These are phyloP conservation scores for Pyrus bretschneideri DNA, from an alignment of 306 rosid species.

Conservation along the genomic window DNA sequence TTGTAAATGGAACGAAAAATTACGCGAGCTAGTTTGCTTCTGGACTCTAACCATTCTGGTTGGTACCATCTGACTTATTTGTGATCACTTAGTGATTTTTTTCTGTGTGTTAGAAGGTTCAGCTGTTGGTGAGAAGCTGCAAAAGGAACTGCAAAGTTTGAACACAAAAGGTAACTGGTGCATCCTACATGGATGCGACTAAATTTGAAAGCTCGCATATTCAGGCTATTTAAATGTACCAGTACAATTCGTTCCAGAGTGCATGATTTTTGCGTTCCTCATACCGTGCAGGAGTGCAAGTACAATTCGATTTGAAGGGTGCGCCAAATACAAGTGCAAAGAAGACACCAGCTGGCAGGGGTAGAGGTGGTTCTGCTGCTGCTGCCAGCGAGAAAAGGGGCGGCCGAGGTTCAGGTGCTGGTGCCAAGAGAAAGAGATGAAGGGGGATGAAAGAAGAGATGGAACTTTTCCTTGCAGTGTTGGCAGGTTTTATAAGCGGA, in stretches of 20 bases:
- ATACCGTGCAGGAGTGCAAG: conserved; percentile 49
- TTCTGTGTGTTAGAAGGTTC: conserved; percentile 33
- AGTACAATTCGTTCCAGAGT: not conserved
- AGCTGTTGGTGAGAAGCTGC: conserved; percentile 67
- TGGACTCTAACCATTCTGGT: not conserved
- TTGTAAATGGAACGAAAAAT: not conserved
- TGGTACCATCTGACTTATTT: not conserved
- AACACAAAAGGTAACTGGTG: conserved; percentile 59
- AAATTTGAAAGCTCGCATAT: not conserved
- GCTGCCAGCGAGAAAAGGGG: conserved; percentile 43
- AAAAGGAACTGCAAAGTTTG: conserved; percentile 68
- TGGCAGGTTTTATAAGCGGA: not conserved
- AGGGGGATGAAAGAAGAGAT: not conserved
- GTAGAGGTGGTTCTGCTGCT: conserved; percentile 53
- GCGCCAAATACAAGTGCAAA: conserved; percentile 49
- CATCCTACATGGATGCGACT: conserved; percentile 7
- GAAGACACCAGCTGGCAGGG: conserved; percentile 59
- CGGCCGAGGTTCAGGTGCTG: conserved; percentile 52
- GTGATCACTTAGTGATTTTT: not conserved
- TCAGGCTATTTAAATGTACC: not conserved
- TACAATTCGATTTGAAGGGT: conserved; percentile 73
- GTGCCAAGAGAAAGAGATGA: conserved; percentile 84
- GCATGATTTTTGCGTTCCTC: conserved; percentile 3
- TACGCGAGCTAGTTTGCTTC: not conserved
- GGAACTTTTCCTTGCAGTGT: not conserved